Evolutionary conservation across 1,284 basidiomycete species (phyloP).

Genomic region (Limonomyces culmigenus): DNA sequence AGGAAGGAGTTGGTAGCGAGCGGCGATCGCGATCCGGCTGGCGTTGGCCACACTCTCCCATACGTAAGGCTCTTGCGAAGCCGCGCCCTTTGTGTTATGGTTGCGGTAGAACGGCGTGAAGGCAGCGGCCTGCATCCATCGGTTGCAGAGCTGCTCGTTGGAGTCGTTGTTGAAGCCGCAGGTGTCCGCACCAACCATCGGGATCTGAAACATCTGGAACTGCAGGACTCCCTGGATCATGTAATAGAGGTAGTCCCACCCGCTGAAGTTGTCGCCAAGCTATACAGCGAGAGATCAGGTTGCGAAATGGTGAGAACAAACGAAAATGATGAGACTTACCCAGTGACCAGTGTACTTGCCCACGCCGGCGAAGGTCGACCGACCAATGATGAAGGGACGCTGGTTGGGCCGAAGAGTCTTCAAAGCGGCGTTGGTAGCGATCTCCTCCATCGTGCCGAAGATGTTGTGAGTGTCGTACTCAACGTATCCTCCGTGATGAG

Average conservation of each 20-base stretch:
- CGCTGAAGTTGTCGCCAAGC: conserved; percentile 64
- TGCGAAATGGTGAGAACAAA: conserved; percentile 16
- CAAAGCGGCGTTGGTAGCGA: conserved; percentile 42
- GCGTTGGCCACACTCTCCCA: conserved; percentile 43
- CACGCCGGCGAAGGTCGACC: conserved; percentile 55
- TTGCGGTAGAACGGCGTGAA: conserved; percentile 63
- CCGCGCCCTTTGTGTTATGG: conserved; percentile 36
- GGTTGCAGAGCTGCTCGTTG: conserved; percentile 43
- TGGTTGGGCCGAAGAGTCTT: conserved; percentile 38
- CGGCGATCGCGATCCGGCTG: conserved; percentile 41
- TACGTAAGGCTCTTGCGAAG: conserved; percentile 51
- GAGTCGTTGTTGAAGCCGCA: conserved; percentile 49
- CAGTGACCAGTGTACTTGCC: conserved; percentile 51
- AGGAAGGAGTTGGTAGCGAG: conserved; percentile 51
- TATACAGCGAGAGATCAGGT: conserved; percentile 9
- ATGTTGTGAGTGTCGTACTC: conserved; percentile 57
- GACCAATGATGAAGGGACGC: conserved; percentile 22
- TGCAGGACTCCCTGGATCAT: conserved; percentile 53
- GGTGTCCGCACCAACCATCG: conserved; percentile 56
- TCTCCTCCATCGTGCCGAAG: conserved; percentile 59
- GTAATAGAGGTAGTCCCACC: conserved; percentile 37
- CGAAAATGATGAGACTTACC: conserved; percentile 48
- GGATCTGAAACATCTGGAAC: conserved; percentile 55
- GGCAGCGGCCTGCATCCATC: conserved; percentile 53
- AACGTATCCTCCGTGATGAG: conserved; percentile 42